Conservation (phyloP, 73 alveolate genomes). For the Uronychia setigera region DNA sequence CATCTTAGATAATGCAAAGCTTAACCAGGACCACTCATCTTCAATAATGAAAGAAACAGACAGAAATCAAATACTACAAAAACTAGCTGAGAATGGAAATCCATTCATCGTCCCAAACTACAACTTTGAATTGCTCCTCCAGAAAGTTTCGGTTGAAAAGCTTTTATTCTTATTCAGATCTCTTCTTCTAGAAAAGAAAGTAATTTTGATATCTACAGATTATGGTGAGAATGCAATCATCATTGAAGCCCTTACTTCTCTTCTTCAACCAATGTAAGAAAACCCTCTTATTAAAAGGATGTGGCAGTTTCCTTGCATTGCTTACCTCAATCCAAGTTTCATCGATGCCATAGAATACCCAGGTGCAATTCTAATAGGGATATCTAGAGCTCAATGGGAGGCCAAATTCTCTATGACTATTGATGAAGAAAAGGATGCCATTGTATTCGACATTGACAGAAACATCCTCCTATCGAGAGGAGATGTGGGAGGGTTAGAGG, state of each 20-base stretch:
- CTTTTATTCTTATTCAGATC: conserved; percentile 11
- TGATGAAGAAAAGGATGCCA: background rate
- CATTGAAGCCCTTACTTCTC: conserved; percentile 33
- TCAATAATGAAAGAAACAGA: too few species aligned
- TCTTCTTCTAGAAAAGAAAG: conserved; percentile 33
- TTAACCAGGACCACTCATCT: too few species aligned
- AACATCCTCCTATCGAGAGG: background rate
- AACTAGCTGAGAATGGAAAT: background rate
- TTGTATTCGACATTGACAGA: background rate
- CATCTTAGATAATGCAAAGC: too few species aligned
- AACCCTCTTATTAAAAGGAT: background rate
- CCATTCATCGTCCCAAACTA: background rate
- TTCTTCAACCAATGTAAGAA: conserved; percentile 12
- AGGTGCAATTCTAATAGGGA: conserved; percentile 32
- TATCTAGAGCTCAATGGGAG: conserved; percentile 17
- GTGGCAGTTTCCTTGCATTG: conserved; percentile 42
- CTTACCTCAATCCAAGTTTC: conserved; percentile 40
- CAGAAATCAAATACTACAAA: too few species aligned
- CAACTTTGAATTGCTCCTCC: background rate
- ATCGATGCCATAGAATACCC: conserved; percentile 49
- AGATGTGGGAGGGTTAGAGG: background rate
- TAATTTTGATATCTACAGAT: conserved; percentile 18
- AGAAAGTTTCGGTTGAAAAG: background rate
- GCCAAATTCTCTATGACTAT: background rate
- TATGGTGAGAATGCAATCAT: conserved; percentile 43